Percentiles rank a stretch among this genome's conserved stretches.
Conservation (phyloP, 805 yeast species). For the Zygosaccharomyces bisporus region DNA sequence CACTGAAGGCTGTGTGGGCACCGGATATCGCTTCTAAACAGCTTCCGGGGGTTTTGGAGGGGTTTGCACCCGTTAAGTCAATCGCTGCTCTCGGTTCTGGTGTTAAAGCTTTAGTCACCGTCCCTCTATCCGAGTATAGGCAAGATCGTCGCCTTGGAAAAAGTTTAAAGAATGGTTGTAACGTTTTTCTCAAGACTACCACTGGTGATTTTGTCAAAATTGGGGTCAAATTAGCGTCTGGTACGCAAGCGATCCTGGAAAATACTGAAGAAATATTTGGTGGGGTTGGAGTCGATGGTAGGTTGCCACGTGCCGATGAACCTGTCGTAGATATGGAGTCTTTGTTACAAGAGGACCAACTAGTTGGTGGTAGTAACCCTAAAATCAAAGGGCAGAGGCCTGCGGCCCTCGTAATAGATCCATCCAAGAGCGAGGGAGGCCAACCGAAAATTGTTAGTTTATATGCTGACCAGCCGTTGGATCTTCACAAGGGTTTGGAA, state of each 20-base stretch:
- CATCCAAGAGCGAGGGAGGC: conserved; percentile 20
- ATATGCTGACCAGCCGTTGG: conserved; percentile 80
- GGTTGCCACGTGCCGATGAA: conserved; percentile 26
- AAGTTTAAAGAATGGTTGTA: conserved; percentile 72
- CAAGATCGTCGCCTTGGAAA: conserved; percentile 67
- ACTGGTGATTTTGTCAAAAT: conserved; percentile 74
- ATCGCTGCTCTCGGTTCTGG: conserved; percentile 76
- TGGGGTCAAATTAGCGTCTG: conserved; percentile 82
- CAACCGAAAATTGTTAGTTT: conserved; percentile 51
- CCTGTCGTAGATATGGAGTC: conserved; percentile 23
- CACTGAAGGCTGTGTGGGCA: conserved; percentile 71
- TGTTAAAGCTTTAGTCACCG: conserved; percentile 63
- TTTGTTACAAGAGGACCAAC: conserved; percentile 35
- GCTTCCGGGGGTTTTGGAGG: conserved; percentile 74
- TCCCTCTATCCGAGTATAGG: conserved; percentile 70
- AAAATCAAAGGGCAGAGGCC: conserved; percentile 32
- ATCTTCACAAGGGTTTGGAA: conserved; percentile 64
- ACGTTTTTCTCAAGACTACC: conserved; percentile 69
- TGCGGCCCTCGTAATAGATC: conserved; percentile 30
- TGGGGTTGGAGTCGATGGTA: conserved; percentile 60
- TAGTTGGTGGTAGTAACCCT: conserved; percentile 35
- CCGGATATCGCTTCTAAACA: conserved; percentile 86
- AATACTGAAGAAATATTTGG: conserved; percentile 75
- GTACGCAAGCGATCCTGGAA: conserved; percentile 79
- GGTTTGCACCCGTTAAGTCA: conserved; percentile 77